These are phyloP conservation scores for Microbotryum violaceum DNA, from an alignment of 1,284 basidiomycete species.

Conservation along the genomic window DNA sequence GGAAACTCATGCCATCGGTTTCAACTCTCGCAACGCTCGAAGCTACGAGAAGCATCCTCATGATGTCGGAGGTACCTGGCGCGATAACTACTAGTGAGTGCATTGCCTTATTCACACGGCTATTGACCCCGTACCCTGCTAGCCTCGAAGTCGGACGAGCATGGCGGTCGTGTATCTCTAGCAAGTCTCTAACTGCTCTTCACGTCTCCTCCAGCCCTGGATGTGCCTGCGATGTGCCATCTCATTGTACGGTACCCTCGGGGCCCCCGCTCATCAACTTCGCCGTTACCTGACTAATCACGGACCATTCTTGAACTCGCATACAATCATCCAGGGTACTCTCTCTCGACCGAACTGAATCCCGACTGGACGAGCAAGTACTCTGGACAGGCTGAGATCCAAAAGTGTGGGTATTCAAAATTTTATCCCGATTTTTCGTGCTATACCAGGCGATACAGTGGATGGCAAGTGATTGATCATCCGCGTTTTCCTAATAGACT, in stretches of 20 bases:
- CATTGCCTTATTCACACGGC: too few relatives aligned
- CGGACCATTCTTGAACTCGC: too few relatives aligned
- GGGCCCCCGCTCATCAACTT: neutral
- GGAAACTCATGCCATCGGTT: neutral
- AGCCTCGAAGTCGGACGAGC: too few relatives aligned
- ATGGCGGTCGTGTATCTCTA: too few relatives aligned
- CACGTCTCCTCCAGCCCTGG: neutral
- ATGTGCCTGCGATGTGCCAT: slow-evolving; percentile 12
- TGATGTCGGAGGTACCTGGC: slow-evolving; percentile 24
- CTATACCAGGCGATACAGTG: too few relatives aligned
- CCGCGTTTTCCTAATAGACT: slow-evolving; percentile 3
- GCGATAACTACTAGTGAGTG: slow-evolving; percentile 10
- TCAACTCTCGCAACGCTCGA: neutral
- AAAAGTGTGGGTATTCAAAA: slow-evolving; percentile 5
- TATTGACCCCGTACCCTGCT: too few relatives aligned
- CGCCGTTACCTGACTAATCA: too few relatives aligned
- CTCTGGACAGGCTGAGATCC: slow-evolving; percentile 49
- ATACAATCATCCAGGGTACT: slow-evolving; percentile 45
- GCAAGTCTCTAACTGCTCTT: neutral
- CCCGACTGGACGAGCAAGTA: slow-evolving; percentile 49
- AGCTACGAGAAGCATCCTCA: slow-evolving; percentile 3
- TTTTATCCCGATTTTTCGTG: neutral
- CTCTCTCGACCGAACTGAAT: slow-evolving; percentile 52
- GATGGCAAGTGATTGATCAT: neutral
- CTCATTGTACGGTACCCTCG: slow-evolving; percentile 11